Percentiles rank a stretch among this genome's conserved stretches.
phyloP scores from a whole-genome alignment of 768 basidiomycete genomes.

The Strobilomyces dryophilus region DNA sequence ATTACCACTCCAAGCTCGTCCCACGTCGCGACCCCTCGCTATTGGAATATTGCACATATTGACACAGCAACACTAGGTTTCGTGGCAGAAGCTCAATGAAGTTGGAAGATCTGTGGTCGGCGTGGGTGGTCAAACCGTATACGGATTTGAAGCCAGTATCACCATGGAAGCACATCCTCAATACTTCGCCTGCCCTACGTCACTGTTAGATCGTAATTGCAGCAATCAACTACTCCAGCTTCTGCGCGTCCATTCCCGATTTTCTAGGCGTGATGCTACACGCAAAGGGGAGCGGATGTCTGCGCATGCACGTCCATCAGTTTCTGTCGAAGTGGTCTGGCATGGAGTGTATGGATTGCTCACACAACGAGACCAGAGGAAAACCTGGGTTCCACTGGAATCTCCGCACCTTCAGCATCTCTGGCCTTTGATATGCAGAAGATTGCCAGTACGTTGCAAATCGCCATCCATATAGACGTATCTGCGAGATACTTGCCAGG shows the following conservation, averaged over 20 bases:
- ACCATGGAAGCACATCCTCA: neutral
- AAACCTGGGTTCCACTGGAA: neutral
- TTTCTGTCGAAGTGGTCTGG: too few species aligned
- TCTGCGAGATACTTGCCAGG: neutral
- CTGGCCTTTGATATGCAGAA: neutral
- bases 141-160: constrained; percentile 7
- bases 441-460: neutral
- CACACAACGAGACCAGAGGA: neutral
- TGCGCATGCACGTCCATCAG: too few species aligned
- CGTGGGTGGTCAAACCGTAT: constrained; percentile 10
- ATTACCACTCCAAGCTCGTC: too few species aligned
- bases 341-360: neutral
- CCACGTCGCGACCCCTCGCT: too few species aligned
- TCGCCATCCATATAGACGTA: neutral
- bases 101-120: constrained; percentile 5
- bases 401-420: neutral
- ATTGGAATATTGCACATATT: too few species aligned
- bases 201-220: too few species aligned
- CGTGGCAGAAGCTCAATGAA: too few species aligned
- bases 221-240: neutral
- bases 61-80: too few species aligned
- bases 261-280: neutral
- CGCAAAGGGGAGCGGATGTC: neutral
- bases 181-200: too few species aligned
- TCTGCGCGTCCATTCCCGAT: neutral